Conservation (phyloP, 2,329 filamentous ascomycete species). For the Camillea tinctor region DNA sequence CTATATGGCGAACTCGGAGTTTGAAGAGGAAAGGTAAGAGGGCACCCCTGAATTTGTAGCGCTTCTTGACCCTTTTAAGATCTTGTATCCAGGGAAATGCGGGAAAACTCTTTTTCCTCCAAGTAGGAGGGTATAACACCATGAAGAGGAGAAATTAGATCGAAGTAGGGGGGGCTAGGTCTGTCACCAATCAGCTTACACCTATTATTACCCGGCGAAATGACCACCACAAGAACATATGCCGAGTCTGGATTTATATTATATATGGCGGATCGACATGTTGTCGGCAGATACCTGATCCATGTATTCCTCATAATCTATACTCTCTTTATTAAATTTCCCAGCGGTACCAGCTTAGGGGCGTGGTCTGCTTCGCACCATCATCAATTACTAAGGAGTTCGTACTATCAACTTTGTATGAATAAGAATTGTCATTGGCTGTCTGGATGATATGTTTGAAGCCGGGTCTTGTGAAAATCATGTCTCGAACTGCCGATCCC, state of each 20-base stretch:
- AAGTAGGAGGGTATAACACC: background rate
- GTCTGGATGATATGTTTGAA: too few relatives aligned
- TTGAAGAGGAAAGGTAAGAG: background rate
- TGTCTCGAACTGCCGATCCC: too few relatives aligned
- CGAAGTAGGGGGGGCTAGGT: background rate
- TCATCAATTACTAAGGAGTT: background rate
- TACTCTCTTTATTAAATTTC: background rate
- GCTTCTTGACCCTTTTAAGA: background rate
- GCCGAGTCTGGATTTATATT: background rate
- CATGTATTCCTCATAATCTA: background rate
- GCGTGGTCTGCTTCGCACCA: background rate
- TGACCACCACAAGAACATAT: background rate
- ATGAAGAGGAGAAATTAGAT: background rate
- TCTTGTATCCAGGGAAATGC: background rate
- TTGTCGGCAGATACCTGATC: background rate
- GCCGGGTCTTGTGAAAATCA: too few relatives aligned
- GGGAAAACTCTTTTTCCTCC: background rate
- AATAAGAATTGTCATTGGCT: too few relatives aligned
- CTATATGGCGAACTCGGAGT: background rate
- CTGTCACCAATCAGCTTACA: background rate
- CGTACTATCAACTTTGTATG: too few relatives aligned
- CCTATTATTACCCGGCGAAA: background rate
- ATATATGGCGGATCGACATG: background rate
- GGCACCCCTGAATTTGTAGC: background rate
- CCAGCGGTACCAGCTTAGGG: background rate